phyloP scores from a whole-genome alignment of 2,329 filamentous ascomycete species.

The Colletotrichum somersetense region DNA sequence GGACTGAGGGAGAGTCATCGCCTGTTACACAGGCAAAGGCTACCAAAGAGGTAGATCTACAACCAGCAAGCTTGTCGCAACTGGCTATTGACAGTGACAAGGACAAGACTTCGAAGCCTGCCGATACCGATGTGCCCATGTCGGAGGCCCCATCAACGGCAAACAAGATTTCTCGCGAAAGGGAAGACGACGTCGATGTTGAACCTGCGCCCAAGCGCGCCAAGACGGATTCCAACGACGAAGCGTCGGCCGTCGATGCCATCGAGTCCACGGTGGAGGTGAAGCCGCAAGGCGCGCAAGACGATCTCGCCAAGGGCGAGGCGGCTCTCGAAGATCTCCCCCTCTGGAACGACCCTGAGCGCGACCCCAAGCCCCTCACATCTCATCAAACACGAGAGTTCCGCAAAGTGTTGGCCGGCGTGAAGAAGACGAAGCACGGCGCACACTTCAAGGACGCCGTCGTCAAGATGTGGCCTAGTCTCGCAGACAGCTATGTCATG shows the following conservation, averaged over 20 bases:
- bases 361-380: conserved; percentile 66
- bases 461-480: conserved; percentile 77
- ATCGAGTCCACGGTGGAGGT: conserved; percentile 46
- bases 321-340: conserved; percentile 49
- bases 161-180: conserved; percentile 77
- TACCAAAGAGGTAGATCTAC: conserved; percentile 52
- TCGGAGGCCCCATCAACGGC: conserved; percentile 62
- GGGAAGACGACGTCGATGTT: conserved; percentile 77
- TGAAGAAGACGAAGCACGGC: conserved; percentile 90
- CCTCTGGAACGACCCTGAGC: conserved; percentile 57
- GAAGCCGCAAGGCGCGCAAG: conserved; percentile 50
- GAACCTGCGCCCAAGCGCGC: conserved; percentile 85
- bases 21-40: conserved; percentile 17
- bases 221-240: conserved; percentile 73
- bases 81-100: conserved; percentile 53
- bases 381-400: conserved; percentile 71
- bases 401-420: conserved; percentile 74
- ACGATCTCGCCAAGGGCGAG: conserved; percentile 40
- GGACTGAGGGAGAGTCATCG: conserved; percentile 19
- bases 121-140: conserved; percentile 62
- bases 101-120: conserved; percentile 41
- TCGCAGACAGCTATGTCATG: conserved; percentile 80
- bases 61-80: conserved; percentile 55
- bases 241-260: conserved; percentile 46
- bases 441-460: conserved; percentile 83